Evolutionary conservation across 495 filamentous ascomycete genomes (phyloP).

Genomic region (Penicillium psychrofluorescens): DNA sequence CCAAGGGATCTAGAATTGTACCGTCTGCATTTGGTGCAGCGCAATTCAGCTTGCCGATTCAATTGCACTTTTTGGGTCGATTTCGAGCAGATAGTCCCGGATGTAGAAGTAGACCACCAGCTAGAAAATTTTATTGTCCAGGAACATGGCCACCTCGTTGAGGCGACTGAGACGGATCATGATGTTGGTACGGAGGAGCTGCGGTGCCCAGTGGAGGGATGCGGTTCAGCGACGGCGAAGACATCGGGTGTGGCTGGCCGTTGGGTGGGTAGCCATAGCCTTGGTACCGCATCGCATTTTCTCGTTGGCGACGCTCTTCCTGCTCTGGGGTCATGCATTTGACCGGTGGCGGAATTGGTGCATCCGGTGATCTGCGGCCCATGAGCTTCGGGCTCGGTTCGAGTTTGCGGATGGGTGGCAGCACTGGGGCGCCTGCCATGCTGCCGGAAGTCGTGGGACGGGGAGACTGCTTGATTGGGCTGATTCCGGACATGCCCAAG

Average conservation of each 20-base stretch:
- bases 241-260: conserved; percentile 22
- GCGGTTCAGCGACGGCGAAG: conserved; percentile 33
- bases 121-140: conserved; percentile 4
- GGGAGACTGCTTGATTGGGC: conserved; percentile 66
- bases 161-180: conserved; percentile 18
- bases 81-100: too few relatives aligned
- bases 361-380: conserved; percentile 41
- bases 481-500: conserved; percentile 56
- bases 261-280: conserved; percentile 13
- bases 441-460: conserved; percentile 41
- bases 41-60: background rate
- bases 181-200: conserved; percentile 18
- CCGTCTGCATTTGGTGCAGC: background rate
- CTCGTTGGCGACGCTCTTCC: conserved; percentile 35
- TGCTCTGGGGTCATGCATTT: conserved; percentile 45
- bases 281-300: conserved; percentile 30
- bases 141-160: conserved; percentile 10
- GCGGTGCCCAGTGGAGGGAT: conserved; percentile 27
- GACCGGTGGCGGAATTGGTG: conserved; percentile 37
- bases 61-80: background rate
- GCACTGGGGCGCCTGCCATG: conserved; percentile 35
- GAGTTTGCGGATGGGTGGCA: conserved; percentile 43
- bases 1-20: background rate
- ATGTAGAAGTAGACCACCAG: too few relatives aligned
- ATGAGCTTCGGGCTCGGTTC: conserved; percentile 44